Evolutionary conservation across 441 rosid species (phyloP), one percentile per base, ranked within the genome.

Genomic region (Syzygium malaccense): DNA sequence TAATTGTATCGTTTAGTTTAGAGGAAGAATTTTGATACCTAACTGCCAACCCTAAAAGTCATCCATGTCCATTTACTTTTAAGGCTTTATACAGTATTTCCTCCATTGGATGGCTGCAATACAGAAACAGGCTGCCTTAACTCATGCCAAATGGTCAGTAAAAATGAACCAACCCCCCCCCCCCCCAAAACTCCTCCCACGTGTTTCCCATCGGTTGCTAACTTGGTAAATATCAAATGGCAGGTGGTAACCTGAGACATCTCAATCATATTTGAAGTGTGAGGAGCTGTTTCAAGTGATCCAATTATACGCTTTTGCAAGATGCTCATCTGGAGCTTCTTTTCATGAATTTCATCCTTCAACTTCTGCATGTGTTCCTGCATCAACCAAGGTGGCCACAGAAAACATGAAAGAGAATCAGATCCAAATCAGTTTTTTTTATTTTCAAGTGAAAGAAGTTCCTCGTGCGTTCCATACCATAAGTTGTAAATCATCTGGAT

Each of bases 291-390:
- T 90, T 92, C 94, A 90, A 95, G 93, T 89, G 95, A 94, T 88
- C 93, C 98, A 93, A 94, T 94, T 94, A 98, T 96, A 86, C 93
- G 96, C 92, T 93, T 92, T 93, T 98, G 99, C 86, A 97, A 92
- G 86, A 94, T 91, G 88, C 88, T 93, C 89, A 97, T 95, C 90
- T 96, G 98, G 91, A 88, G 93, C 93, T 95, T 96, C 95, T 96
- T 98, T 92, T 95, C 98, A 87, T 88, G 93, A 88, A 98, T 97
- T 93, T 95, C 99, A 91, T 90, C 93, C 92, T 96, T 95, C 92
- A 98, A 89, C 88, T 95, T 96, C 93, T 91, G 93, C 90, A 95
- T 95, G 87, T 95, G 96, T 86, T 94, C 98, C 98, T 98, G 88
- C 71, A 89, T 75, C 90, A 90, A 87, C 86, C 92, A 88, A 88